These are phyloP conservation scores for Auricularia sp. DNA, from an alignment of 768 basidiomycete genomes.

Conservation along the genomic window DNA sequence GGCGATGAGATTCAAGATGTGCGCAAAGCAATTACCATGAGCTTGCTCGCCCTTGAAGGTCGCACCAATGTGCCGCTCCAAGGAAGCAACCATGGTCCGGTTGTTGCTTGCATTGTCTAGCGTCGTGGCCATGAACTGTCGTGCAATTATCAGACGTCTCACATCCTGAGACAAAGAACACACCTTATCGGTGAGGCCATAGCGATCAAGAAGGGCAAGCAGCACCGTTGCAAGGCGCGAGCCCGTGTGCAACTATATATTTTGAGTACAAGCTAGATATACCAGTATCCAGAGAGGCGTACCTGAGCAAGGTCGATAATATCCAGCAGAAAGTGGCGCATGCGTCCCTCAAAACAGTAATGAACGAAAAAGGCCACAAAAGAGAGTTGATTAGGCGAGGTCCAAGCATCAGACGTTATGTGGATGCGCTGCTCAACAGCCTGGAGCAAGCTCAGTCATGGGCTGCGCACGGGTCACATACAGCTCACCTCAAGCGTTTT, in stretches of 20 bases:
- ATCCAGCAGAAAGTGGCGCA: slow-evolving; percentile 20
- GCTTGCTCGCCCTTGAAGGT: slow-evolving; percentile 8
- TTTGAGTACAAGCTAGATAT: not conserved
- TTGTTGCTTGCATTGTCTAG: not conserved
- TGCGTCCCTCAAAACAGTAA: slow-evolving; percentile 19
- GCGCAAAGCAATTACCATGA: slow-evolving; percentile 26
- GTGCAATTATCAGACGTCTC: not conserved
- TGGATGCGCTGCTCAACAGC: not conserved
- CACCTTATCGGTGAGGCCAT: not conserved
- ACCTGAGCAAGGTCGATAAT: not conserved
- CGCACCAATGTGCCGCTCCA: not conserved
- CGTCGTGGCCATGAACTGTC: not conserved
- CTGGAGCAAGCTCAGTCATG: not conserved
- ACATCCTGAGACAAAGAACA: not conserved
- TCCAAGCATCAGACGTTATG: slow-evolving; percentile 30
- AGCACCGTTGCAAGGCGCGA: not conserved
- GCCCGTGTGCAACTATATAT: not conserved
- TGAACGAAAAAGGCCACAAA: slow-evolving; percentile 25
- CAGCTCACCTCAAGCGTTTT: slow-evolving; percentile 19
- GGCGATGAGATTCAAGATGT: slow-evolving; percentile 29
- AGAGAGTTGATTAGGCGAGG: slow-evolving; percentile 24
- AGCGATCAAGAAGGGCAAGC: not conserved
- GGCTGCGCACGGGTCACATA: not conserved
- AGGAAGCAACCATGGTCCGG: not conserved
- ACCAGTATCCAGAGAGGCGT: not conserved